Evolutionary conservation across 805 yeast genomes (phyloP).

Genomic region (Barnettozyma vustinii): DNA sequence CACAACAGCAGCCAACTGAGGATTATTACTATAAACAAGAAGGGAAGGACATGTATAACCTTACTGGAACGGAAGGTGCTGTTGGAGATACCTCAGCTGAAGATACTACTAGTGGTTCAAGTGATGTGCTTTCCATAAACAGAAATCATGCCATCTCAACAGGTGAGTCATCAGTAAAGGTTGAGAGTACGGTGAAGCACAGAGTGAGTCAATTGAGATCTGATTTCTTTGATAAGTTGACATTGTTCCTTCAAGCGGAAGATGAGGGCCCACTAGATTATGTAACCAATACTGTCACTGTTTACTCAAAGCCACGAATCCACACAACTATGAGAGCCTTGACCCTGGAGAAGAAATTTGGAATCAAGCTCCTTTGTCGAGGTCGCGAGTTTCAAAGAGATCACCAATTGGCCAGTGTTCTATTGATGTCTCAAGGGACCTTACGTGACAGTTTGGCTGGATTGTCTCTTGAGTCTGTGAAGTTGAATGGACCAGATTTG

Average conservation of each 20-base stretch:
- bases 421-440: background rate
- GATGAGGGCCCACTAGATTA: background rate
- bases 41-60: background rate
- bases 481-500: background rate
- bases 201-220: background rate
- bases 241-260: background rate
- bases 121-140: background rate
- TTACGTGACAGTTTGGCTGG: background rate
- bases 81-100: background rate
- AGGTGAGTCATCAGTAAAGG: background rate
- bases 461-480: too few relatives aligned
- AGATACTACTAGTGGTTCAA: background rate
- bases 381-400: background rate
- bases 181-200: background rate
- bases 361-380: background rate
- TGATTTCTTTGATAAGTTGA: background rate
- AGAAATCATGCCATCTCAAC: background rate
- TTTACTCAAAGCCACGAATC: background rate
- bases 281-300: background rate
- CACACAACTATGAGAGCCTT: slow-evolving; percentile 1
- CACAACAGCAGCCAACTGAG: background rate
- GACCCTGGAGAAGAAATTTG: background rate
- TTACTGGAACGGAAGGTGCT: background rate
- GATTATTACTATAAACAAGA: background rate
- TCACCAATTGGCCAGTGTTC: background rate